A percentile compares a stretch with the other conserved stretches of the same genome.
Conservation (phyloP, 1,284 basidiomycete species). For the Trametes pubescens region DNA sequence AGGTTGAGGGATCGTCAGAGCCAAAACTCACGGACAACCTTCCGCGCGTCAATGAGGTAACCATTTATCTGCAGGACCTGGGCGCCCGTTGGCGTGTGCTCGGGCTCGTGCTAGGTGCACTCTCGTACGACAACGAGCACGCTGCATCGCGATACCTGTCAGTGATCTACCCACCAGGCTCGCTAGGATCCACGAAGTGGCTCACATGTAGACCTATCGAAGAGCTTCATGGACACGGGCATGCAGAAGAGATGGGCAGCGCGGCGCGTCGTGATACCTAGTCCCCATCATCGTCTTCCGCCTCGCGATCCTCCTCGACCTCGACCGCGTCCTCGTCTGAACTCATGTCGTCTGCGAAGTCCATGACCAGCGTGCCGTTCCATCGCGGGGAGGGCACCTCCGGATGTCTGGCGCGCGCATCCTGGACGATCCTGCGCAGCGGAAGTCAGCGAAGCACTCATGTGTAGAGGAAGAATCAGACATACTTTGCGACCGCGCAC, state of each 20-base stretch:
- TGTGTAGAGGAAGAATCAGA: too few species aligned
- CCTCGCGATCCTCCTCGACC: background rate
- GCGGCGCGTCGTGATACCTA: too few species aligned
- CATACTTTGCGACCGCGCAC: too few species aligned
- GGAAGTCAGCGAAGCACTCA: background rate
- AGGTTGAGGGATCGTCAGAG: too few species aligned
- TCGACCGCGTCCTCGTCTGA: too few species aligned
- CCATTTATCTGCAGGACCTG: too few species aligned
- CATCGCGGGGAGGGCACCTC: background rate
- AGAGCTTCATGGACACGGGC: background rate
- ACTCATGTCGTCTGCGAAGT: background rate
- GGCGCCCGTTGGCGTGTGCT: too few species aligned
- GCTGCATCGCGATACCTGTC: background rate
- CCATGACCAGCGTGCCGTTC: background rate
- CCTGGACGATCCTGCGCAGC: constrained; percentile 7
- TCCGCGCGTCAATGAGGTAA: too few species aligned
- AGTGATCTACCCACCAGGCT: too few species aligned
- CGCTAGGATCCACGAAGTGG: background rate
- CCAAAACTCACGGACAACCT: too few species aligned
- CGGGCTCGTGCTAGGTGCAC: background rate
- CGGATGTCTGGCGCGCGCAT: background rate
- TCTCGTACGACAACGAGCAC: background rate
- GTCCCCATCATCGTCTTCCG: background rate
- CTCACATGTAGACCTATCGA: background rate
- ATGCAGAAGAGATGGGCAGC: background rate